Base-by-base conservation (phyloP, 345 rosid genomes). In the Gossypium australe region DNA sequence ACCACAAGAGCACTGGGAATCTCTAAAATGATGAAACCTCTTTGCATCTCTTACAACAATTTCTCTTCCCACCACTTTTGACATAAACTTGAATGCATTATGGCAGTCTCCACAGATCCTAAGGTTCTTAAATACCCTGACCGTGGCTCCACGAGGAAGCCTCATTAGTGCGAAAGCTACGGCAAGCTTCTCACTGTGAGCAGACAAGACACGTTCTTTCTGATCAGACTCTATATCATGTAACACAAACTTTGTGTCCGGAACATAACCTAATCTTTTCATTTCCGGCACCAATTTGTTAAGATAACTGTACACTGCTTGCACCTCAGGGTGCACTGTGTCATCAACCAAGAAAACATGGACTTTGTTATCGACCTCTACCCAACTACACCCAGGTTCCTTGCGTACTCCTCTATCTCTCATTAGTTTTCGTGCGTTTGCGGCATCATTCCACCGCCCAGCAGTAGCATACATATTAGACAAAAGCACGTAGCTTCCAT, bases 311-410 rank as follows among this genome's bases (percentile, higher is more conserved):
- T 80, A 83, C 27, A 87, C 76, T 43, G 81, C 77, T 48, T 75
- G 75, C 29, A 79, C 85, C 74, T 79, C 82, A 38, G 87, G 84
- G 62, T 85, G 90, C 71, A 53, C 53, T 24, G 80, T 68, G 65
- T 87, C 90, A 48, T 81, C 85, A 22, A 82, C 88, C 60, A 86
- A 67, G 73, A 87, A 87, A 11, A 76, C 82, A 47, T 87, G 86
- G 24, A 86, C 86, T 53, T 81, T 81, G 41, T 78, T 80, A 62
- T 84, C 86, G 10, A 82, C 77, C 76, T 81, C 86, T 20, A 86
- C 75, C 91, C 89, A 87, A 78, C 91, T 84, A 70, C 87, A 80
- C 1, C 87, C 91, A 9, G 89, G 89, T 64, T 84, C 84, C 74
- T 87, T 87, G 47, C 62, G 72, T 49, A 86, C 84, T 70, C 89